Evolutionary conservation across 805 yeast species (phyloP), one percentile per base, ranked within the genome.

Genomic region (Ogataea philodendri): DNA sequence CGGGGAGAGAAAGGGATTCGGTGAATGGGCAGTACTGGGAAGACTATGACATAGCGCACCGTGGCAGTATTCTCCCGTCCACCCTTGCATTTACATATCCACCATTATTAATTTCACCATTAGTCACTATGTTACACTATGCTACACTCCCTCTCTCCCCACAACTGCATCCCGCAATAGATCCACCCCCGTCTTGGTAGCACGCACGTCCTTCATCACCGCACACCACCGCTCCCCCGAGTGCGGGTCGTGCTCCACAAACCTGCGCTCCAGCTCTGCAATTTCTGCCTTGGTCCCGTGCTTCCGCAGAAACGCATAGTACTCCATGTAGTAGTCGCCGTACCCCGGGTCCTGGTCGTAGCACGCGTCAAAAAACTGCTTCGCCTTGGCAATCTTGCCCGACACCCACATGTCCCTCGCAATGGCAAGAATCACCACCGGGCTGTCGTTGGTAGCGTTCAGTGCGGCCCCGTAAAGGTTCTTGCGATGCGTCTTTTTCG

Each of bases 241-340:
- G 18, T 69, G 70, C 1, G 90, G 85, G 26, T 72, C 78, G 2
- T 70, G 74, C 9, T 41, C 38, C 5, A 20, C 18, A 22, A 75
- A 73, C 15, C 54, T 51, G 5, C 47, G 40, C 15, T 69, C 42
- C 23, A 79, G 51, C 5, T 47, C 42, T 3, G 54, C 49, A n/a
- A 59, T 27, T 9, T 72, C 78, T 2, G 55, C 61, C 5, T 49
- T 53, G 4, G 57, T 46, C 2, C 70, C 72, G 31, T 60, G 62
- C 42, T 67, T 70, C 14, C 46, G 32, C 27, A 66, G 38, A 43
- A 71, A 75, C 17, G 67, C 65, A 47, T 73, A 75, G 31, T 67
- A 51, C 81, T 87, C 81, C 1, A 77, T 73, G 83, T 94, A 87
- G 3, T 70, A 59, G 58, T 89, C 97, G 4, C 95, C 97, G 52